Base-by-base conservation (phyloP, 2,329 filamentous ascomycete species). In the Nothophoma quercina region DNA sequence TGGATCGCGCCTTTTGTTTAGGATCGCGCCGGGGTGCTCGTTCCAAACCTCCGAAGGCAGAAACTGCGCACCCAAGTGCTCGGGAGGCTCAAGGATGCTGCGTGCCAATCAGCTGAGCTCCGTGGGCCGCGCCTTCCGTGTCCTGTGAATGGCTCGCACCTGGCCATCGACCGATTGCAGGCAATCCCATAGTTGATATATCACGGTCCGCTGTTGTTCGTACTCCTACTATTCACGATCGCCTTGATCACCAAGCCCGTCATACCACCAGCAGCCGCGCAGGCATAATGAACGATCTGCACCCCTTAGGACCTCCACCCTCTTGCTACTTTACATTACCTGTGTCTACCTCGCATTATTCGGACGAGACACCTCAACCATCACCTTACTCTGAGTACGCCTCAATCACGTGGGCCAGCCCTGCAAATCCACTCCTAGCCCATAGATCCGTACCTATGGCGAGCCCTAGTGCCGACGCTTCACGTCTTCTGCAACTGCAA, bases 401-500 rank as follows among this genome's bases (percentile, higher is more conserved):
- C 15, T 39, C 60, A 18, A 45, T 64, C 33, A 69, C 60, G 2
- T 58, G 56, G 33, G 59, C 72, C 4, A 70, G 73, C 42, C 69
- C 71, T 9, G 39, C 53, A 39, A 64, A 76, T 32, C 74, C 72
- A 35, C 66, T 76, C 10, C 61, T 76, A 55, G 73, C 73, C 47
- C 62, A 58, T 26, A 64, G 72, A 34, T 22, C 49, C n/a, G 50
- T 62, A 5, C 53, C 53, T 35, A 70, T 67, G 67, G 56, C 62
- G 46, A 55, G 56, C 43, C 53, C 64, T 8, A 16, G 51, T 12
- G 34, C 51, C 1, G 68, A 74, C 36, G 65, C 69, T 28, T 72
- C 72, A 47, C 71, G 69, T 44, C 43, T 76, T 22, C 64, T 76
- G 44, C 73, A 76, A 59, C 61, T 76, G 9, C 74, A 76, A 51